Base-by-base conservation (phyloP, 768 basidiomycete genomes). In the Lactarius quietus region DNA sequence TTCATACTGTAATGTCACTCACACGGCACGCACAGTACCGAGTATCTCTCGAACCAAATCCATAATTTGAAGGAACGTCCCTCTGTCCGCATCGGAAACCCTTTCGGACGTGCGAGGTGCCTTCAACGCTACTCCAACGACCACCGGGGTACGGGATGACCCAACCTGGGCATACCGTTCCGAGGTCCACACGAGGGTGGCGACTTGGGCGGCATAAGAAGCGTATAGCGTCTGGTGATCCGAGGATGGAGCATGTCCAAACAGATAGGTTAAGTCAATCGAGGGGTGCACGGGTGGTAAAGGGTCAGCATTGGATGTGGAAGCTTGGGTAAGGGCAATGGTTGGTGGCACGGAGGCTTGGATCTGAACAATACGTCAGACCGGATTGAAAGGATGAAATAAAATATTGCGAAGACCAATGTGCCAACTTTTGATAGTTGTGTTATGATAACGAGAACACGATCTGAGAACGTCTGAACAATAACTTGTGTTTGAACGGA, bases 361-460 rank as follows among this genome's bases (percentile, higher is more conserved):
- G 57, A 94, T 90, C 93, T 95, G 65, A 71, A 35, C 28, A 12
- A 28, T n/a, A 45, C 4, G 67, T 56, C 20, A 58, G 9, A 26
- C 56, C 20, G 36, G 63, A 74, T 52, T 71, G 61, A 17, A 61
- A 33, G 48, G 52, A 48, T 38, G 10, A 65, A 48, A 38, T 31
- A 54, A 23, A 33, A 36, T 70, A 29, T 38, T 41, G 57, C 77
- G 74, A 48, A 23, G 73, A 96, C 94, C 78, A 98, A 73, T 72
- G 82, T 86, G 62, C 95, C 95, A 15, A 96, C 88, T 83, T 94
- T 95, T 43, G 92, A 91, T 66, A 93, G 74, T 75, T 98, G 95
- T 1, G 93, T 95, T 60, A 98, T 81, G 28, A 97, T 80, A n/a
- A 97, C 87, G 23, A 98, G 79, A 15, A 86, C 78, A 29, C 93